A percentile compares a stretch with the other conserved stretches of the same genome.
phyloP scores from a whole-genome alignment of 129 eudicot species.

The Apium graveolens region DNA sequence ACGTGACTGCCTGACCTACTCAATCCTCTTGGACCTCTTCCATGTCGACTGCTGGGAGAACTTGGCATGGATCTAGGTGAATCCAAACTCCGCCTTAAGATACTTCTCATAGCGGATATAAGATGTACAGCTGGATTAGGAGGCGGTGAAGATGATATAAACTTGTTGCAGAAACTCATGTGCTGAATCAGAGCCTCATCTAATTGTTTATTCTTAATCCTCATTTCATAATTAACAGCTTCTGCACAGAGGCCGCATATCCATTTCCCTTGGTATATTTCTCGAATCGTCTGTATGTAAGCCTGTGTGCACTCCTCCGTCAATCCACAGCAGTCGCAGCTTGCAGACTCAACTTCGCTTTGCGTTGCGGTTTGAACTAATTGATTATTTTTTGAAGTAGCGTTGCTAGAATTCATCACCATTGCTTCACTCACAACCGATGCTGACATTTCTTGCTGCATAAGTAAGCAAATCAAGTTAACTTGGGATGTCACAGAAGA shows the following conservation, averaged over 20 bases:
- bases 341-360: slow-evolving; percentile 17
- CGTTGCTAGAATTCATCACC: slow-evolving; percentile 14
- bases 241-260: slow-evolving; percentile 82
- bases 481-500: no score
- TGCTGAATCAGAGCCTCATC: slow-evolving; percentile 59
- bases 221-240: slow-evolving; percentile 64
- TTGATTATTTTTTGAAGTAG: slow-evolving; percentile 12
- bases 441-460: background rate
- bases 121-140: slow-evolving; percentile 45
- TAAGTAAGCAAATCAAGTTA: no score
- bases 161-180: slow-evolving; percentile 48
- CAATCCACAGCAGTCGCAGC: slow-evolving; percentile 70
- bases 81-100: slow-evolving; percentile 54
- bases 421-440: no score
- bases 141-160: slow-evolving; percentile 36
- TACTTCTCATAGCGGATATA: slow-evolving; percentile 52
- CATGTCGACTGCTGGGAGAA: background rate
- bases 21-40: slow-evolving; percentile 12
- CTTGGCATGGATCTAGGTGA: slow-evolving; percentile 19
- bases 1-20: slow-evolving; percentile 62
- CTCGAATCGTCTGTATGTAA: slow-evolving; percentile 54
- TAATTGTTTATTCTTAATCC: slow-evolving; percentile 42
- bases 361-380: slow-evolving; percentile 3
- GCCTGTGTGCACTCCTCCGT: slow-evolving; percentile 70
- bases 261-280: slow-evolving; percentile 69